Evolutionary conservation across 257 asterid species (phyloP), one percentile per base, ranked within the genome.

Genomic region (Prunella vulgaris): DNA sequence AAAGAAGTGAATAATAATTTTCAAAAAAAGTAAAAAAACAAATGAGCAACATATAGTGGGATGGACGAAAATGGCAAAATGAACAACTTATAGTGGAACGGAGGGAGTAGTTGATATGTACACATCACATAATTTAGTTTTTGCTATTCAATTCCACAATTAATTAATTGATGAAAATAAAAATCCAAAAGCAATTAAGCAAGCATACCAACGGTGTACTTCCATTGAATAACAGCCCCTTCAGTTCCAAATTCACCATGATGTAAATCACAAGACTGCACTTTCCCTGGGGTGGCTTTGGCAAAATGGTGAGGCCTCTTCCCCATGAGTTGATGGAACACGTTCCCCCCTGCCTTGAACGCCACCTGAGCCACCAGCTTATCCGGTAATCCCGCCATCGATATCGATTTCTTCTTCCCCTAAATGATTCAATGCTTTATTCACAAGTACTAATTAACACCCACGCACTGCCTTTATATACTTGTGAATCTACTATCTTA

Each of bases 311-410:
- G 69, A 1, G 80, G 80, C 9, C 60, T 79, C n/a, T 69, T 61
- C 0, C 70, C 24, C 0, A 79, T 1, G 10, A 79, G 72, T 1
- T 60, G 61, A 42, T 75, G 76, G 24, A 71, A 79, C 58, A 75
- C 68, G 13, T 76, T 71, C 0, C 76, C 84, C 0, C 81, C 73
- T 0, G 80, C 80, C 71, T 75, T 79, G 48, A 79, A 79, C 2
- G 77, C 78, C 4, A 68, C 57, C 24, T 67, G 74, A 10, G 68
- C 74, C 5, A 79, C 27, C 24, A 79, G 5, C 70, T 27, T 71
- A n/a, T 75, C 48, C 0, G 83, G 66, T 54, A 77, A 17, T 10
- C 68, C 48, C 0, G 63, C 78, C 71, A 77, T 71, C 20, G 10
- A 20, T n/a, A 18, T 38, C 1, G 12, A 18, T 38, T 2, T 0